Conservation (phyloP, 768 basidiomycete genomes). For the Podaxis mareebaensis region DNA sequence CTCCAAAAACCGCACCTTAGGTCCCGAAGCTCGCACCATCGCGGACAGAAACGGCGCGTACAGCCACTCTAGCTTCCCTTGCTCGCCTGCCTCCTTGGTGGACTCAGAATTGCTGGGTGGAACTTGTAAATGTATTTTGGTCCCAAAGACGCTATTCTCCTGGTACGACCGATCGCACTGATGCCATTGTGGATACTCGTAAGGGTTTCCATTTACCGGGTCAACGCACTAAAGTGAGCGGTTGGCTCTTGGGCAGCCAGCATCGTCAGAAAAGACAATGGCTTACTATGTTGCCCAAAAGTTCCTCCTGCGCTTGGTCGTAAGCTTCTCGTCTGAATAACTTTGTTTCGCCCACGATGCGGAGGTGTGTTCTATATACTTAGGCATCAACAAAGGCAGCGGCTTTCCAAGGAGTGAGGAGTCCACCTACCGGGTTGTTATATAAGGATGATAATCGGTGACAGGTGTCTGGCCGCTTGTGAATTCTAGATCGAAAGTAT, state of each 20-base stretch:
- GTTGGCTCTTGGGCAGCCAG: constrained; percentile 6
- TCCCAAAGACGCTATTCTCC: constrained; percentile 30
- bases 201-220: background rate
- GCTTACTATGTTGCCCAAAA: constrained; percentile 25
- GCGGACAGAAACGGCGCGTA: constrained; percentile 34
- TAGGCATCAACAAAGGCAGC: background rate
- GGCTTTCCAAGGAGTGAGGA: background rate
- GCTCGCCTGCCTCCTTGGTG: background rate
- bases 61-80: constrained; percentile 25
- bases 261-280: background rate
- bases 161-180: constrained; percentile 26
- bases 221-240: background rate
- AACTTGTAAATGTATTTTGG: constrained; percentile 26
- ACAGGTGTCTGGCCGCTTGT: constrained; percentile 21
- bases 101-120: constrained; percentile 18
- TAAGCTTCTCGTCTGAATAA: constrained; percentile 31
- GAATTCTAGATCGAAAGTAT: constrained; percentile 6
- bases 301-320: constrained; percentile 23
- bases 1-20: constrained; percentile 23
- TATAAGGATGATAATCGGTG: constrained; percentile 32
- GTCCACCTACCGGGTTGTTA: constrained; percentile 33
- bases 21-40: constrained; percentile 26
- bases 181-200: constrained; percentile 18
- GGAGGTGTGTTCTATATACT: constrained; percentile 32
- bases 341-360: constrained; percentile 31